These are phyloP conservation scores for Astrocystis sublimbata DNA, from an alignment of 495 filamentous ascomycete genomes.

Conservation along the genomic window DNA sequence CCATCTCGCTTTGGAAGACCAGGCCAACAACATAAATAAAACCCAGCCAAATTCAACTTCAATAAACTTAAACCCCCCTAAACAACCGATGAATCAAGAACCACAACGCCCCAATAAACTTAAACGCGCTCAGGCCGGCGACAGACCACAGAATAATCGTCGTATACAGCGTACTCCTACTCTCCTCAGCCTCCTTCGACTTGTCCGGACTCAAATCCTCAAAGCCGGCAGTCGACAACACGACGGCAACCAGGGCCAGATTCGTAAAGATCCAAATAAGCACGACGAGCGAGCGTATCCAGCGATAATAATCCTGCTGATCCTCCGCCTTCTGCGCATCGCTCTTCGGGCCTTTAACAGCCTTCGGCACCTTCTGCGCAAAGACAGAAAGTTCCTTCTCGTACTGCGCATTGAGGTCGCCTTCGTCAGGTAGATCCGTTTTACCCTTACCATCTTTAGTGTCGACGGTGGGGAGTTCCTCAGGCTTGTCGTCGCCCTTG, in stretches of 20 bases:
- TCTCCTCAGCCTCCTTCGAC: slow-evolving; percentile 46
- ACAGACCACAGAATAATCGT: slow-evolving; percentile 90
- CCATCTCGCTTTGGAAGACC: background rate
- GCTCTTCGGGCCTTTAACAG: slow-evolving; percentile 63
- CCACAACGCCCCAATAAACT: slow-evolving; percentile 91
- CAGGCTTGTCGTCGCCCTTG: slow-evolving; percentile 88
- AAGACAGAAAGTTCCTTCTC: slow-evolving; percentile 82
- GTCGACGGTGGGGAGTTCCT: slow-evolving; percentile 76
- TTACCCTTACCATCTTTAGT: slow-evolving; percentile 94
- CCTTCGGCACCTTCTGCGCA: slow-evolving; percentile 62
- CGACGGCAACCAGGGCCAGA: slow-evolving; percentile 83
- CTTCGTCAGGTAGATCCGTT: slow-evolving; percentile 84
- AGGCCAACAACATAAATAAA: no score
- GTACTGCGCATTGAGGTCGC: slow-evolving; percentile 86
- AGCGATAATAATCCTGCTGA: slow-evolving; percentile 98
- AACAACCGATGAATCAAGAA: slow-evolving; percentile 93
- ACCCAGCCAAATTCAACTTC: no score
- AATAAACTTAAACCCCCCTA: slow-evolving; percentile 55
- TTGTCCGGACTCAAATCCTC: slow-evolving; percentile 58
- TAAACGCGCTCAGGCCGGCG: slow-evolving; percentile 80
- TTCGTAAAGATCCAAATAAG: slow-evolving; percentile 97
- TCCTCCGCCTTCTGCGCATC: slow-evolving; percentile 66
- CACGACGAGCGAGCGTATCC: slow-evolving; percentile 88
- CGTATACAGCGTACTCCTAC: slow-evolving; percentile 76
- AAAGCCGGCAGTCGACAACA: slow-evolving; percentile 80